Evolutionary conservation across 345 rosid species (phyloP).

Genomic region (Citrus cavaleriei): DNA sequence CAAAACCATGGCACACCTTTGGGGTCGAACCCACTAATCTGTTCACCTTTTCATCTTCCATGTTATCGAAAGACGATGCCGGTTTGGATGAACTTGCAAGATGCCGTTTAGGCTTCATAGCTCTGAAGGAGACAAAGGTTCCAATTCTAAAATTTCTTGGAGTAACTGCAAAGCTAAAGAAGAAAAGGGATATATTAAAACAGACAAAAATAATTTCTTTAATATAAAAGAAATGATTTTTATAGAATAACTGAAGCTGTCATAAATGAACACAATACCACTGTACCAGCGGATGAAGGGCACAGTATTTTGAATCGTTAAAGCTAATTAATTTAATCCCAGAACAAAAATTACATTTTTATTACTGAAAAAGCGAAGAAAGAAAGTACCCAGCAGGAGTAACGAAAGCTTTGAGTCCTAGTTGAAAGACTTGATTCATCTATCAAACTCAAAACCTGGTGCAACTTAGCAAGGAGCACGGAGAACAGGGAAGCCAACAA

Average conservation of each 20-base stretch:
- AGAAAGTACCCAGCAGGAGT: neutral
- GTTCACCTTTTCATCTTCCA: conserved; percentile 35
- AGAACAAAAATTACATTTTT: too few relatives aligned
- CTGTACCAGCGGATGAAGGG: neutral
- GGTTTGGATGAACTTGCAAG: conserved; percentile 29
- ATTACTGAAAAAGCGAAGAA: neutral
- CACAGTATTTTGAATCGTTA: neutral
- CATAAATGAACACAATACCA: neutral
- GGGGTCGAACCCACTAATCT: conserved; percentile 14
- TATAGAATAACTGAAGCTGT: neutral
- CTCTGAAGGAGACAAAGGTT: conserved; percentile 26
- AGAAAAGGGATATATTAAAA: neutral
- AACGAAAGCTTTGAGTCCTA: neutral
- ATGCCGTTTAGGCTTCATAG: conserved; percentile 36
- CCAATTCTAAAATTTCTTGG: conserved; percentile 32
- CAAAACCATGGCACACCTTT: conserved; percentile 12
- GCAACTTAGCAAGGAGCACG: neutral
- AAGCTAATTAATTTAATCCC: neutral
- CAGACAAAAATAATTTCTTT: neutral
- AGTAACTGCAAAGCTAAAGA: conserved; percentile 41
- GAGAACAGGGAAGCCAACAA: too few relatives aligned
- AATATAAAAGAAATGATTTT: neutral
- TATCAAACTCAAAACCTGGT: neutral
- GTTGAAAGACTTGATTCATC: neutral
- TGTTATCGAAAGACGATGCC: conserved; percentile 23